Base-by-base conservation (phyloP, 352 stramenopile genomes). In the Phytophthora quininea region DNA sequence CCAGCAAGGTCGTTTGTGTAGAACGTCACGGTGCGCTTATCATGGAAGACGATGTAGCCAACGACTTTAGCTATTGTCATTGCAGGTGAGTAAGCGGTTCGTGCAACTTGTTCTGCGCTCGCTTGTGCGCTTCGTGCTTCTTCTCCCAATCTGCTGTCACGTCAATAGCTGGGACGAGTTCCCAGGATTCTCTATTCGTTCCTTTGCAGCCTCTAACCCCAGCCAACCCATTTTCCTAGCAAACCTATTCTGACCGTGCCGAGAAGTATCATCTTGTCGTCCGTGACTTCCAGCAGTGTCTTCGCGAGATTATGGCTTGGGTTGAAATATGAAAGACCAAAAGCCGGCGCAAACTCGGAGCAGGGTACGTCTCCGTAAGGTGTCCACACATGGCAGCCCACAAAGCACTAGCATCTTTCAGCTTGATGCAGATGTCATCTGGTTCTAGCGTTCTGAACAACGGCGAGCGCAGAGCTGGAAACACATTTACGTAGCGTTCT, bases 91-190 rank as follows among this genome's bases (percentile, higher is more conserved):
- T 43, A 59, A 2, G 31, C 3, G 2, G 53, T 59, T 15, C 31
- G 53, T 0, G 46, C n/a, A 3, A 52, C 4, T 52, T 31, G 8
- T 10, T 33, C 8, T 32, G 38, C 7, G 4, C 19, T 40, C 59
- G 19, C 14, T 65, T 58, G 32, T 65, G 58, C 14, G 54, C 55
- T n/a, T 64, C 40, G n/a, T 64, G 48, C 9, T 47, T 40, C 50
- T 59, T 54, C 31, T 54, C 50, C 43, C 59, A 59, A 11, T 6
- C 50, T 1, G 10, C 0, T 1, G 42, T 4, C n/a, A 66, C 42
- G 42, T 59, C 59, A 1, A 66, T 1, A 2, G 42, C 59, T 0
- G 59, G 40, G 14, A 60, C 11, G 7, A 60, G 43, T 19, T 66
- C 50, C 50, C 49, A 60, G 1, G 1, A 14, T 8, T 29, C 14